Evolutionary conservation across 345 rosid genomes (phyloP), one percentile per base, ranked within the genome.

Genomic region (Reutealis trisperma): DNA sequence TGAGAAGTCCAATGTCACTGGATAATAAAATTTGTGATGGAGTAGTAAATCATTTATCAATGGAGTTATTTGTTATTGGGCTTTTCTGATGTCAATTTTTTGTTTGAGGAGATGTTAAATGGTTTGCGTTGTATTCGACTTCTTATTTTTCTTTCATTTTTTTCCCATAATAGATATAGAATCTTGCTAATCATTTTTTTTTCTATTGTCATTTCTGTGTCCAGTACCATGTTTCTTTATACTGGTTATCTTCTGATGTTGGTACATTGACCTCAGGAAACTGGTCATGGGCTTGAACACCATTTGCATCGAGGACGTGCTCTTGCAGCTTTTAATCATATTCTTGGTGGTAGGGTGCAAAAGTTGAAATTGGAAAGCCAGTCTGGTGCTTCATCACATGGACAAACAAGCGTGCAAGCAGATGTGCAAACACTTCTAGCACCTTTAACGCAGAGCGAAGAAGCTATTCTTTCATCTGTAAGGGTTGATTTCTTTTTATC

Each of bases 221-320:
- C 14, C 5, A 11, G 16, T 34, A 19, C 44, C 21, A 49, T 74
- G 34, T 80, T 71, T 80, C 24, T 41, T 62, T 58, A 24, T 15
- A 18, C 47, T 30, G 24, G 45, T 68, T 34, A 41, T 55, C 16
- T 13, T 63, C 54, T 75, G 57, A 64, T 67, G 27, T 57, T 65
- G 63, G 75, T 79, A 41, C 58, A 64, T 66, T 77, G 47, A 71
- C 79, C 77, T 77, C 79, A 96, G 99, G 98, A 92, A 87, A 88
- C 89, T 63, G 94, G 91, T 79, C 87, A 84, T 72, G 93, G 98
- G 75, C 86, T 96, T 83, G 98, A 96, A 82, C 97, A 93, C 73
- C 91, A 89, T 85, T 87, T 96, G 86, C 93, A 93, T 85, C 99
- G 99, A 75, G 98, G 99, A 63, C 98, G 99, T 73, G 89, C 98